Evolutionary conservation across 2,329 filamentous ascomycete species (phyloP).

Genomic region (Myriosclerotinia duriaeana): DNA sequence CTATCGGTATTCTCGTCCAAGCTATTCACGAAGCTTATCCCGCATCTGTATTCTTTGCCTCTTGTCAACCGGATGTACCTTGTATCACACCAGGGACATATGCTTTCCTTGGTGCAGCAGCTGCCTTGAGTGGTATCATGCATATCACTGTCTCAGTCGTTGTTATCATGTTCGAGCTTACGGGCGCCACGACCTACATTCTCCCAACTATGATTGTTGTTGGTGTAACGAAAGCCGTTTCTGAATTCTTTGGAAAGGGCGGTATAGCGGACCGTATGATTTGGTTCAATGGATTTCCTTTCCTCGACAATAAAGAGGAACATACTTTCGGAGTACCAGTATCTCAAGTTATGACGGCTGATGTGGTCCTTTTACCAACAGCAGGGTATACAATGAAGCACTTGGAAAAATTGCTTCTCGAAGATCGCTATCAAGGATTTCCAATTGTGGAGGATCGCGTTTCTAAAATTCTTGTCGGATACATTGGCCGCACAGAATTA

Average conservation of each 20-base stretch:
- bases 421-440: slow-evolving; percentile 87
- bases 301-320: slow-evolving; percentile 95
- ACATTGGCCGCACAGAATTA: slow-evolving; percentile 89
- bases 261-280: slow-evolving; percentile 98
- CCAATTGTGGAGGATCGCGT: slow-evolving; percentile 77
- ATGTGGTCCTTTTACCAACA: slow-evolving; percentile 71
- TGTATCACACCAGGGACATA: slow-evolving; percentile 98
- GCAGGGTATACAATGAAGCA: slow-evolving; percentile 73
- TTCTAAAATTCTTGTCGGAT: slow-evolving; percentile 76
- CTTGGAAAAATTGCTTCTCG: slow-evolving; percentile 71
- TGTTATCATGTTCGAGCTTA: slow-evolving; percentile 99
- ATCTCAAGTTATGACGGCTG: slow-evolving; percentile 80
- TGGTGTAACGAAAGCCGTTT: slow-evolving; percentile 90
- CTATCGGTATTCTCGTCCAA: slow-evolving; percentile 92
- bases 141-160: slow-evolving; percentile 95
- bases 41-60: slow-evolving; percentile 77
- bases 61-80: slow-evolving; percentile 85
- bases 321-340: slow-evolving; percentile 95
- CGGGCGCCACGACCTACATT: slow-evolving; percentile 95
- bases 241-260: slow-evolving; percentile 88
- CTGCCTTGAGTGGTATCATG: slow-evolving; percentile 94
- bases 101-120: slow-evolving; percentile 88
- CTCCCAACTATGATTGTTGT: slow-evolving; percentile 99
- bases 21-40: slow-evolving; percentile 83
- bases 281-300: slow-evolving; percentile 96